Evolutionary conservation across 2,329 filamentous ascomycete species (phyloP), one percentile per base, ranked within the genome.

Genomic region (Aureobasidium vineae): DNA sequence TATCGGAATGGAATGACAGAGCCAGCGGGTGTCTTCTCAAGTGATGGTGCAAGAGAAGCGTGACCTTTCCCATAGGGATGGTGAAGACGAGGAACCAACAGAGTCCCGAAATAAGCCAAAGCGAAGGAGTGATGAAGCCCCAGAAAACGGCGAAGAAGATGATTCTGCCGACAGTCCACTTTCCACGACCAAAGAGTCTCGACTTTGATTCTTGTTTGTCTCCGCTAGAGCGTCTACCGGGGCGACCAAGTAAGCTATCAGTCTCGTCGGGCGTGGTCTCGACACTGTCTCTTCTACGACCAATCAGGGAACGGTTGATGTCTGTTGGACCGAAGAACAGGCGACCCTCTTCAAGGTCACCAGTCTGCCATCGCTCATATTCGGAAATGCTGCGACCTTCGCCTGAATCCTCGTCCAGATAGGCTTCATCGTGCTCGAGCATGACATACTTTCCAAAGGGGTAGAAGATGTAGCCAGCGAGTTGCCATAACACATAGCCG

Each of bases 341-440:
- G 40, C 94, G 86, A 3, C 95, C 95, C 76, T 98, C 92, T 77
- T 99, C 95, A 40, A 99, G 85, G 74, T 99, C 95, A 60, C 95
- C 95, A 75, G 88, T 97, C 79, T 99, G 95, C 95, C 95, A 99
- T 79, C 97, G 92, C 77, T 99, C 95, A 75, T 99, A 99, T 80
- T 99, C 95, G 73, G 91, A 96, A 74, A 99, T 97, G 79, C 93
- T 98, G 74, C 95, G 88, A 23, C 95, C 95, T 78, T 99, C 95
- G 47, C 94, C 93, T 74, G 95, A 88, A 73, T 99, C 95, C 79
- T 99, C 95, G 68, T 97, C 90, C 56, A 92, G 83, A 75, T 99
- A 99, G 50, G 90, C 90, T 74, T 98, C 95, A 72, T 99, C 95
- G 76, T 94, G 91, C 75, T 97, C 89, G 43, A 99, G 84, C 54